phyloP scores from a whole-genome alignment of 2,329 filamentous ascomycete genomes.

The Thermochaetoides dissita region DNA sequence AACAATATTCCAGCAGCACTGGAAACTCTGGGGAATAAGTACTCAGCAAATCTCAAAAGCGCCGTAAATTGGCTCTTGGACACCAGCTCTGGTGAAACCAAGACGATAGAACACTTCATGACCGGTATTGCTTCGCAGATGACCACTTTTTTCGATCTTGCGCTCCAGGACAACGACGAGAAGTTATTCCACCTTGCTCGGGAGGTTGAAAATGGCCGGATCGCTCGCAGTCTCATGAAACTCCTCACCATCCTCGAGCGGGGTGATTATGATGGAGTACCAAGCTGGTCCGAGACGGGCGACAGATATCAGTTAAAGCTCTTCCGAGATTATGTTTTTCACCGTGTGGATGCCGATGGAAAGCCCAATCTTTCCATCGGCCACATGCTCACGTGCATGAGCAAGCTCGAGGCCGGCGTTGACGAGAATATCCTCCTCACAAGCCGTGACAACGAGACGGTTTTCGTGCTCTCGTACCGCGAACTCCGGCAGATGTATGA shows the following conservation, averaged over 20 bases:
- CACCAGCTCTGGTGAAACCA: constrained; percentile 40
- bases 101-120: constrained; percentile 69
- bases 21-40: constrained; percentile 59
- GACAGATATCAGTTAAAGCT: constrained; percentile 87
- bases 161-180: constrained; percentile 66
- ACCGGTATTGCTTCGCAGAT: constrained; percentile 66
- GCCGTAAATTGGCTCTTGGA: constrained; percentile 71
- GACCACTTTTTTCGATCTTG: constrained; percentile 59
- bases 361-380: constrained; percentile 74
- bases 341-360: constrained; percentile 77
- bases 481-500: constrained; percentile 60
- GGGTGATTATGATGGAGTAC: constrained; percentile 65
- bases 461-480: constrained; percentile 78
- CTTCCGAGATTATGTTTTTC: constrained; percentile 94
- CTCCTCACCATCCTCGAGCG: constrained; percentile 81
- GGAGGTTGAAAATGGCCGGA: constrained; percentile 79
- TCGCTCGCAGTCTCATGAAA: constrained; percentile 69
- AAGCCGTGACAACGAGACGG: constrained; percentile 79
- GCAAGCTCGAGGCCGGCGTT: constrained; percentile 80
- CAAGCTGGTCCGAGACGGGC: constrained; percentile 79
- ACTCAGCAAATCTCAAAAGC: constrained; percentile 65
- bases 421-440: constrained; percentile 78
- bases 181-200: constrained; percentile 56
- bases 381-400: constrained; percentile 74
- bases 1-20: constrained; percentile 55